Percentiles rank a stretch among this genome's conserved stretches.
phyloP scores from a whole-genome alignment of 345 rosid genomes.

The Gossypium stocksii region DNA sequence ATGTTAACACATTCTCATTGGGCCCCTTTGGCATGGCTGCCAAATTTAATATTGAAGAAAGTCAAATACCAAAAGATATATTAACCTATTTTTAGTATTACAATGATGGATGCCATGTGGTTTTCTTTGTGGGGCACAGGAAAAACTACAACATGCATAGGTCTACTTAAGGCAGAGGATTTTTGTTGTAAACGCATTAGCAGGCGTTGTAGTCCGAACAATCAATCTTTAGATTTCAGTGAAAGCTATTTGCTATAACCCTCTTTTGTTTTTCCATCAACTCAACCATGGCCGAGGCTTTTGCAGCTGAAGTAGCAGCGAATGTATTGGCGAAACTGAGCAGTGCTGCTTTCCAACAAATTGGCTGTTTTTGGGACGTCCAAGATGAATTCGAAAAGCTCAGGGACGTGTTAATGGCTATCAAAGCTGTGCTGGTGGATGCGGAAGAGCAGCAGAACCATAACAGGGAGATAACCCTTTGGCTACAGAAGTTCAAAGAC shows the following conservation, averaged over 20 bases:
- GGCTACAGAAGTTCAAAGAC: not conserved
- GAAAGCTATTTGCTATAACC: not conserved
- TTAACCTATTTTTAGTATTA: too few species aligned
- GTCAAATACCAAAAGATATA: too few species aligned
- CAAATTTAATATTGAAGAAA: too few species aligned
- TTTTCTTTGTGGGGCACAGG: too few species aligned
- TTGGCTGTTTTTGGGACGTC: not conserved
- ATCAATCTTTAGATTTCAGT: not conserved
- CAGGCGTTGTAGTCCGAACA: not conserved
- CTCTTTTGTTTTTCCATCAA: not conserved
- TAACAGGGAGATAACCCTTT: not conserved
- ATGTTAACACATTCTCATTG: too few species aligned
- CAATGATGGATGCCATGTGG: too few species aligned
- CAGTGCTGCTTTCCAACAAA: not conserved
- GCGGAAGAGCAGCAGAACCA: not conserved
- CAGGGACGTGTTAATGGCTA: not conserved
- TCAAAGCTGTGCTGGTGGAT: not conserved
- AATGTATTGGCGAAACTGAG: not conserved
- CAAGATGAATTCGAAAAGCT: not conserved
- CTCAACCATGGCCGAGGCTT: not conserved
- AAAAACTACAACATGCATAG: too few species aligned
- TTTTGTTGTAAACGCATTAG: too few species aligned
- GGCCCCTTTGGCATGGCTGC: too few species aligned
- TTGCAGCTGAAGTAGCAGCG: not conserved
- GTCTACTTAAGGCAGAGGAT: too few species aligned